Evolutionary conservation across 805 yeast species (phyloP).

Genomic region (Vanderwaltozyma polyspora): DNA sequence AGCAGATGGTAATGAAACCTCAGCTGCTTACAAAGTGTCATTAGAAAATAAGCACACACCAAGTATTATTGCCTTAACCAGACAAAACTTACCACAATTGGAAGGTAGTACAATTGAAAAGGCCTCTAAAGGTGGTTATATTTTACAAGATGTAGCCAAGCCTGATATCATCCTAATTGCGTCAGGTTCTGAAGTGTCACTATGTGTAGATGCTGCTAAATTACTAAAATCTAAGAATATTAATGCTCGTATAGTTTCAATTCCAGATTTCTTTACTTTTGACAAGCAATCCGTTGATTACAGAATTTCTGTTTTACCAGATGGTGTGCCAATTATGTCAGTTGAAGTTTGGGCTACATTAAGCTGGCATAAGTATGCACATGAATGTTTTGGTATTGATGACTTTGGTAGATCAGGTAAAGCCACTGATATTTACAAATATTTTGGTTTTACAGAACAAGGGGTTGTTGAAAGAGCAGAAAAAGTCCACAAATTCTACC

Average conservation of each 20-base stretch:
- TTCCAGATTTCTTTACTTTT: slow-evolving; percentile 89
- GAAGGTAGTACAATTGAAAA: slow-evolving; percentile 86
- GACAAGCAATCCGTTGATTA: slow-evolving; percentile 75
- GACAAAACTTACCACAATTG: slow-evolving; percentile 87
- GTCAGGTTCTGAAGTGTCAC: slow-evolving; percentile 85
- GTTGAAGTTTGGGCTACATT: slow-evolving; percentile 85
- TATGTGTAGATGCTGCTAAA: slow-evolving; percentile 70
- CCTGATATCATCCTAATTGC: slow-evolving; percentile 72
- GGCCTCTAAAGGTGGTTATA: slow-evolving; percentile 93
- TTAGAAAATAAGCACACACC: slow-evolving; percentile 55
- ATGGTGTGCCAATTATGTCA: slow-evolving; percentile 84
- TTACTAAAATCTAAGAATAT: slow-evolving; percentile 40
- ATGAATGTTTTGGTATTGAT: slow-evolving; percentile 91
- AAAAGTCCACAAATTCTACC: slow-evolving; percentile 70
- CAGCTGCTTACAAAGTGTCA: slow-evolving; percentile 69
- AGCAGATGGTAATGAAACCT: slow-evolving; percentile 83
- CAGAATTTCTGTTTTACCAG: slow-evolving; percentile 80
- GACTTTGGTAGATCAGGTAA: slow-evolving; percentile 96
- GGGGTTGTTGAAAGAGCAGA: slow-evolving; percentile 81
- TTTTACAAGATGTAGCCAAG: slow-evolving; percentile 40
- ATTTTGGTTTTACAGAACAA: slow-evolving; percentile 84
- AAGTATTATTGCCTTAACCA: slow-evolving; percentile 62
- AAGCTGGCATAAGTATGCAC: slow-evolving; percentile 94
- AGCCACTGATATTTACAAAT: slow-evolving; percentile 69
- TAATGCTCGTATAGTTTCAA: slow-evolving; percentile 74